These are phyloP conservation scores for Catenaria anguillulae DNA, from an alignment of 371 early-diverging fungal genomes.

Conservation along the genomic window DNA sequence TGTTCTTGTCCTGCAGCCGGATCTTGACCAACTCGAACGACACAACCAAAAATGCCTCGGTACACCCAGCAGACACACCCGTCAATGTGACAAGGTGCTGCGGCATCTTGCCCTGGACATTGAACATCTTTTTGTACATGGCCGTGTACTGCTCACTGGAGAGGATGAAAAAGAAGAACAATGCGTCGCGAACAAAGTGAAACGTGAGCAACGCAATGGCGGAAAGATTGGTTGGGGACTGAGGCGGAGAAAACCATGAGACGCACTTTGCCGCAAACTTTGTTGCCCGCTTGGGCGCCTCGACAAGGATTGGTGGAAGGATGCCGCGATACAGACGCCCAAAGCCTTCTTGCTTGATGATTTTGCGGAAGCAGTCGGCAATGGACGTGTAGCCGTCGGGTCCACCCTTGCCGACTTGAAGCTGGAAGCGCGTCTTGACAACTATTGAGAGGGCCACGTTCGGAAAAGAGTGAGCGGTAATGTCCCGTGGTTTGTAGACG, in stretches of 20 bases:
- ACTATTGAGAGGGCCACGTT: constrained; percentile 15
- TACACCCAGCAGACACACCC: constrained; percentile 83
- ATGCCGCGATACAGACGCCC: constrained; percentile 77
- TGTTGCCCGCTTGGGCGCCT: constrained; percentile 95
- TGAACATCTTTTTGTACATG: constrained; percentile 48
- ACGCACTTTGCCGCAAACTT: constrained; percentile 57
- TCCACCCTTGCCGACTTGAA: constrained; percentile 58
- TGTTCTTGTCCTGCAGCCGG: constrained; percentile 68
- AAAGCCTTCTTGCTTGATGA: constrained; percentile 83
- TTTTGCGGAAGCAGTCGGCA: constrained; percentile 58
- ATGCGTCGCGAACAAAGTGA: no score
- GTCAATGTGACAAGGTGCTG: constrained; percentile 59
- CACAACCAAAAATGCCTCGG: constrained; percentile 83
- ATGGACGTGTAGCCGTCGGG: constrained; percentile 55
- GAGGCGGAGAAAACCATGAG: background rate
- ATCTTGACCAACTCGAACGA: constrained; percentile 92
- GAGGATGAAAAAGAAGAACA: background rate
- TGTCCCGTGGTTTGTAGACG: constrained; percentile 5
- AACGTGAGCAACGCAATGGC: no score
- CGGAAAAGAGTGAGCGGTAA: no score
- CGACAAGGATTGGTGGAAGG: constrained; percentile 88
- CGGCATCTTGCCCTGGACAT: constrained; percentile 5
- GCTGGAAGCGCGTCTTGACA: constrained; percentile 92
- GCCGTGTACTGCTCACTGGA: constrained; percentile 54
- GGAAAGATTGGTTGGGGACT: no score